These are phyloP conservation scores for Cladorrhinum sp. DNA, from an alignment of 2,329 filamentous ascomycete genomes.

Conservation along the genomic window DNA sequence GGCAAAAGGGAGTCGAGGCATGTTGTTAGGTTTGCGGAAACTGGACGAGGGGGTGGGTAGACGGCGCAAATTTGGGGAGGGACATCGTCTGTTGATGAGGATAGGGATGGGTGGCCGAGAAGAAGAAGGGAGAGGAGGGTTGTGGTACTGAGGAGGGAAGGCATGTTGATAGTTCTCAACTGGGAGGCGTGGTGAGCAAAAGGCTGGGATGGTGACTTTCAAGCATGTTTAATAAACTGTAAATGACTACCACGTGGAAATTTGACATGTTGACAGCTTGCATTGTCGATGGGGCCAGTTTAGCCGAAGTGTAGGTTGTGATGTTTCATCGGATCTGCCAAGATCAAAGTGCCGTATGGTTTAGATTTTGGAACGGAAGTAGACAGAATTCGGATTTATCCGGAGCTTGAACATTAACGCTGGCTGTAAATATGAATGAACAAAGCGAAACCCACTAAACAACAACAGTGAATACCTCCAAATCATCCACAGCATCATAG, in stretches of 20 bases:
- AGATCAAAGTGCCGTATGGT: not conserved
- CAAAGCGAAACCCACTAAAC: constrained; percentile 19
- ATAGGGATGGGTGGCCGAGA: not conserved
- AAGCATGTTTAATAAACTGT: too few relatives aligned
- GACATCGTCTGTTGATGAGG: not conserved
- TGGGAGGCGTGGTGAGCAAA: not conserved
- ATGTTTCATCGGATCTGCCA: not conserved
- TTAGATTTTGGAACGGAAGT: not conserved
- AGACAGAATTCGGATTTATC: not conserved
- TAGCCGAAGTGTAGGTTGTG: not conserved
- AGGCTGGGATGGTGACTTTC: too few relatives aligned
- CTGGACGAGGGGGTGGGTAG: not conserved
- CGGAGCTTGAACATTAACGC: not conserved
- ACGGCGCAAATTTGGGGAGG: not conserved
- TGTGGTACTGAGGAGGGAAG: not conserved
- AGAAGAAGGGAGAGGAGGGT: not conserved
- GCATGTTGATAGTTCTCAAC: too few relatives aligned
- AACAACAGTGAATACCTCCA: constrained; percentile 41
- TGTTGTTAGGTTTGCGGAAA: not conserved
- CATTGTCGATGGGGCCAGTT: constrained; percentile 1
- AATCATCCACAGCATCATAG: constrained; percentile 32
- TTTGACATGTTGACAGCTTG: constrained; percentile 7
- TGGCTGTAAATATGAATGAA: not conserved
- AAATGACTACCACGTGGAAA: not conserved
- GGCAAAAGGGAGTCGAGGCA: constrained; percentile 3